Percentiles rank a stretch among this genome's conserved stretches.
phyloP scores from a whole-genome alignment of 2,329 filamentous ascomycete species.

The Alternaria brassicicola region DNA sequence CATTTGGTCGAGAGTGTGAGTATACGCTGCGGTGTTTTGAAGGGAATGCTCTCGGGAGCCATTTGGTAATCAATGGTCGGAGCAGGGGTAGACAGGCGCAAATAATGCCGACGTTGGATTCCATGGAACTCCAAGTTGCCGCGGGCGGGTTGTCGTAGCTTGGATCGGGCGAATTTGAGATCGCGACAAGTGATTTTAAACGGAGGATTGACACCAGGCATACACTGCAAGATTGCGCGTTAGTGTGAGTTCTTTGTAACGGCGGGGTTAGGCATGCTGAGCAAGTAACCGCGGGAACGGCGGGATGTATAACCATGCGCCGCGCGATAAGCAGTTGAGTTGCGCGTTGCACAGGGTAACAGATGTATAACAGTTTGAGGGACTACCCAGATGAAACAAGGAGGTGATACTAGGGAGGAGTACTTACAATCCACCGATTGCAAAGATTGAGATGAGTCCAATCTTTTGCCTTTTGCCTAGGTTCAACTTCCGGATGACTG shows the following conservation, averaged over 20 bases:
- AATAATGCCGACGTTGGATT: conserved; percentile 42
- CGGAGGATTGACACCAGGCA: conserved; percentile 45
- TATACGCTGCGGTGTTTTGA: conserved; percentile 19
- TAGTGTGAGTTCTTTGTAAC: conserved; percentile 2
- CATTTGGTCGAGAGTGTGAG: conserved; percentile 9
- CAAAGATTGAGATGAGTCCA: conserved; percentile 47
- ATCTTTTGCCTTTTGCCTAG: conserved; percentile 46
- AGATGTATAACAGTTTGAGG: conserved; percentile 11
- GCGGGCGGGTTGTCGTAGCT: conserved; percentile 44
- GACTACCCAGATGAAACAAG: neutral
- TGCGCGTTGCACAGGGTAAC: conserved; percentile 6
- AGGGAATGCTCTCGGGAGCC: conserved; percentile 31
- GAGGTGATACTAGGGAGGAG: neutral
- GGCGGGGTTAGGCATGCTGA: neutral
- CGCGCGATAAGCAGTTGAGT: neutral
- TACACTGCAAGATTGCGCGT: conserved; percentile 27
- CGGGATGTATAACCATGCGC: neutral
- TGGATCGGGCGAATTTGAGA: conserved; percentile 37
- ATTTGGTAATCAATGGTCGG: conserved; percentile 34
- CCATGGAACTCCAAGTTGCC: conserved; percentile 40
- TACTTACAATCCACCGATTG: conserved; percentile 50
- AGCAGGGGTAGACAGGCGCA: conserved; percentile 43
- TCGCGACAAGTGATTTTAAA: conserved; percentile 40
- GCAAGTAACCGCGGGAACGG: neutral
- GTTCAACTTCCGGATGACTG: conserved; percentile 42